These are phyloP conservation scores for Cryptococcus jaspeensis DNA, from an alignment of 1,284 basidiomycete species.

Conservation along the genomic window DNA sequence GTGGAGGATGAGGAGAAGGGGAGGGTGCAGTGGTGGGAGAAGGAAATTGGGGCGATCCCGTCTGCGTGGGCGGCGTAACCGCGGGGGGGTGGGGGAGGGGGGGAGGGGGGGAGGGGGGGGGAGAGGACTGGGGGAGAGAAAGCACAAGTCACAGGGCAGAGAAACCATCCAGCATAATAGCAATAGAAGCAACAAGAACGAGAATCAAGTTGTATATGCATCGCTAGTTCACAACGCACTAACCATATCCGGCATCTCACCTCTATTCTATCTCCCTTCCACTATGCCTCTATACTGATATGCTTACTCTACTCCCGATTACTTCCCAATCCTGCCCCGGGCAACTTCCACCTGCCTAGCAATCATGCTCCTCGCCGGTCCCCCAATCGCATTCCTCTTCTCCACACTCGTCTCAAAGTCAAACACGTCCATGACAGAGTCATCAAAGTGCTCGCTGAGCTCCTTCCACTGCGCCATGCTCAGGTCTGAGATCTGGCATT, in stretches of 20 bases:
- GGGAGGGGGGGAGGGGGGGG: constrained; percentile 7
- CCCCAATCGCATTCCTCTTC: constrained; percentile 85
- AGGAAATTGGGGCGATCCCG: constrained; percentile 70
- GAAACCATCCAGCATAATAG: not conserved
- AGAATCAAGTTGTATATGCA: constrained; percentile 3
- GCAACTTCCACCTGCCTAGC: constrained; percentile 77
- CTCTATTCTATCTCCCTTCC: not conserved
- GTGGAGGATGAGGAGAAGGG: constrained; percentile 80
- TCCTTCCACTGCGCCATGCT: constrained; percentile 73
- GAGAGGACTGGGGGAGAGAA: not conserved
- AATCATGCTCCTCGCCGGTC: constrained; percentile 80
- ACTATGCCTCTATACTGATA: not conserved
- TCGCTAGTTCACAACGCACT: not conserved
- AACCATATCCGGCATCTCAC: not conserved
- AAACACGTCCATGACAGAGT: constrained; percentile 78
- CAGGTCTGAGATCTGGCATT: constrained; percentile 77
- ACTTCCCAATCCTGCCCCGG: constrained; percentile 50
- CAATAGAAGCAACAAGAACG: not conserved
- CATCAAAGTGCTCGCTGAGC: constrained; percentile 75
- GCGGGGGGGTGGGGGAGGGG: not conserved
- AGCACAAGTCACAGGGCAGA: not conserved
- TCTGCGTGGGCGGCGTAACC: constrained; percentile 65
- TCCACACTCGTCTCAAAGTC: constrained; percentile 93
- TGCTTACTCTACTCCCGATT: too few relatives aligned
- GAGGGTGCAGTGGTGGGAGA: constrained; percentile 70